Percentiles rank a stretch among this genome's conserved stretches.
Evolutionary conservation across 2,329 filamentous ascomycete species (phyloP).

Genomic region (Phaeosphaeriaceae sp.): DNA sequence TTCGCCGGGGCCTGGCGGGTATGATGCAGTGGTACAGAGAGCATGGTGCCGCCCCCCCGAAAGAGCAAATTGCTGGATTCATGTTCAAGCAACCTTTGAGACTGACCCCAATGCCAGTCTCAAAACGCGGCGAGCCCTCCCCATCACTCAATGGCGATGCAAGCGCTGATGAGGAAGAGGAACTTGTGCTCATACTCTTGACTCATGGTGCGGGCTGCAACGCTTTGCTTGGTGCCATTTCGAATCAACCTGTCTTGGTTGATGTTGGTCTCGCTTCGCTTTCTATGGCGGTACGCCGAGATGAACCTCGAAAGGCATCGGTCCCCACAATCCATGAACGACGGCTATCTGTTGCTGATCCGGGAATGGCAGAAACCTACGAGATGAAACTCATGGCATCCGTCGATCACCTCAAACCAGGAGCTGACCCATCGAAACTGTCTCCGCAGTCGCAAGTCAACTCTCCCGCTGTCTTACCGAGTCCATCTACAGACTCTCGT

Average conservation of each 20-base stretch:
- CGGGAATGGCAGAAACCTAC: slow-evolving; percentile 64
- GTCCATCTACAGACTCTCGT: slow-evolving; percentile 32
- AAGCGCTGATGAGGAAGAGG: slow-evolving; percentile 62
- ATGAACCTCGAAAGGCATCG: slow-evolving; percentile 34
- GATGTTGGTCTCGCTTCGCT: slow-evolving; percentile 90
- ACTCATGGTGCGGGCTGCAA: slow-evolving; percentile 97
- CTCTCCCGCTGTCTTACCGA: slow-evolving; percentile 39
- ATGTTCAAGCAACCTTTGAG: slow-evolving; percentile 32
- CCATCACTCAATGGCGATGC: slow-evolving; percentile 41
- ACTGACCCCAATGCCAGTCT: slow-evolving; percentile 16
- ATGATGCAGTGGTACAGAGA: slow-evolving; percentile 83
- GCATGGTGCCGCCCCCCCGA: slow-evolving; percentile 50
- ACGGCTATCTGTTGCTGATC: slow-evolving; percentile 50
- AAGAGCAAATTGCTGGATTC: slow-evolving; percentile 40
- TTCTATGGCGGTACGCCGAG: slow-evolving; percentile 71
- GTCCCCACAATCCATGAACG: slow-evolving; percentile 36
- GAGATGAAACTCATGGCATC: slow-evolving; percentile 77
- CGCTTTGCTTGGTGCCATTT: slow-evolving; percentile 88
- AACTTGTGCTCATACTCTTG: slow-evolving; percentile 82
- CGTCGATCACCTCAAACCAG: slow-evolving; percentile 72
- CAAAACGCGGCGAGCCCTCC: slow-evolving; percentile 35
- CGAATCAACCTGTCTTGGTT: slow-evolving; percentile 86
- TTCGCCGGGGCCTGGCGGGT: slow-evolving; percentile 77
- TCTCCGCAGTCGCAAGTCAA: slow-evolving; percentile 26
- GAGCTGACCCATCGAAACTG: slow-evolving; percentile 49